These are phyloP conservation scores for Phytophthora capsici DNA, from an alignment of 352 stramenopile genomes.

Conservation along the genomic window DNA sequence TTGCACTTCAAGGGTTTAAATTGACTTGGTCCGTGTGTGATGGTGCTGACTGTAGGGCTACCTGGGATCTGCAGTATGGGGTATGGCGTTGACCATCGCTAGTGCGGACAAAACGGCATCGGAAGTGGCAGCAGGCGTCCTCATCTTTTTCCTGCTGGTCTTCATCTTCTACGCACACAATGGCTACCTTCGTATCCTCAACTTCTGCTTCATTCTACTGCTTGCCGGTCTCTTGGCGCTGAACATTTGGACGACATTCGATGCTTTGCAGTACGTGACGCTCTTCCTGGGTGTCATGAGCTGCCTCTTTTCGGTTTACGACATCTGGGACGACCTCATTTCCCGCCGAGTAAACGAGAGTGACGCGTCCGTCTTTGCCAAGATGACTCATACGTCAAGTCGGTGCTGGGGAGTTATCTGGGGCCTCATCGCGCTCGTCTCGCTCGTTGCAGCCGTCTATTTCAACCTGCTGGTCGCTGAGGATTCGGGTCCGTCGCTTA, in stretches of 20 bases:
- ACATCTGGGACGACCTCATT: constrained; percentile 93
- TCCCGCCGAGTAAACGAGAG: constrained; percentile 88
- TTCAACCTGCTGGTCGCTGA: constrained; percentile 83
- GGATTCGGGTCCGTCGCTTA: constrained; percentile 53
- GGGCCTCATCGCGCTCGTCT: constrained; percentile 77
- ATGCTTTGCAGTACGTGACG: constrained; percentile 84
- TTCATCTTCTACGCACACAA: constrained; percentile 92
- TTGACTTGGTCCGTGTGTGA: background rate
- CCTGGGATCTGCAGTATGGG: constrained; percentile 85
- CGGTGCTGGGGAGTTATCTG: constrained; percentile 92
- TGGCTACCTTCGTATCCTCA: constrained; percentile 83
- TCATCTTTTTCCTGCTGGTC: constrained; percentile 88
- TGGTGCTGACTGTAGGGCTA: constrained; percentile 61
- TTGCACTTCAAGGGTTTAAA: background rate
- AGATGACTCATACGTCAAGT: constrained; percentile 91
- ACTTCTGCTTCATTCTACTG: constrained; percentile 85
- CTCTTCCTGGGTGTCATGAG: constrained; percentile 92
- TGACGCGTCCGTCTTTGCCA: constrained; percentile 88
- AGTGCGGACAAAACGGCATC: constrained; percentile 64
- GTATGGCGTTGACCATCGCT: constrained; percentile 85
- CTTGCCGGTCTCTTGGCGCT: constrained; percentile 78
- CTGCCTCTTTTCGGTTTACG: constrained; percentile 92
- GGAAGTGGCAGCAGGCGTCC: constrained; percentile 78
- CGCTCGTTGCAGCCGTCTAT: constrained; percentile 82
- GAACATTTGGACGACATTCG: constrained; percentile 66